These are phyloP conservation scores for Arthrobotrys musiformis DNA, from an alignment of 2,329 filamentous ascomycete species.

Conservation along the genomic window DNA sequence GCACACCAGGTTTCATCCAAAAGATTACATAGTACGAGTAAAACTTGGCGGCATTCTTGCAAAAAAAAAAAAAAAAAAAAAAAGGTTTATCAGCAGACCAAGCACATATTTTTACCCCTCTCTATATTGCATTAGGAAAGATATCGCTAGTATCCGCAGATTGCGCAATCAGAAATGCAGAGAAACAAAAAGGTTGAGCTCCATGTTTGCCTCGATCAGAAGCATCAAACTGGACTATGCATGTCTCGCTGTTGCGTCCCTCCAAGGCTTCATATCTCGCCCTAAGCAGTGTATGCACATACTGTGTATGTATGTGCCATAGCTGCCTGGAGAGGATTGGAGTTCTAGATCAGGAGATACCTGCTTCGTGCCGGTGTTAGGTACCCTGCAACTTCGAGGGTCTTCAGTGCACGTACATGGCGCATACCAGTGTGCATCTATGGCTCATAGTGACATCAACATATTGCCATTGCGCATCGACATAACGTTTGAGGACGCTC, in stretches of 20 bases:
- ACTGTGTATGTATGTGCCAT: background rate
- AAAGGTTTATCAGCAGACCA: slow-evolving; percentile 16
- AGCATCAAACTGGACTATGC: slow-evolving; percentile 2
- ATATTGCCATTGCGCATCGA: slow-evolving; percentile 23
- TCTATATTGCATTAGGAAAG: slow-evolving; percentile 13
- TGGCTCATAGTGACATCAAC: slow-evolving; percentile 22
- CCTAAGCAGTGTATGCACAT: background rate
- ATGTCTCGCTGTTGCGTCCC: background rate
- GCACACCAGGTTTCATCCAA: slow-evolving; percentile 42
- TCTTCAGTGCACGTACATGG: background rate
- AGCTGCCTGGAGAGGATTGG: slow-evolving; percentile 4
- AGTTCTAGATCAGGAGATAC: slow-evolving; percentile 32
- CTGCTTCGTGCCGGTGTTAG: background rate
- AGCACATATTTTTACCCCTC: slow-evolving; percentile 22
- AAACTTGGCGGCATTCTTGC: slow-evolving; percentile 19
- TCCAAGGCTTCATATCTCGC: background rate
- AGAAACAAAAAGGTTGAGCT: slow-evolving; percentile 8
- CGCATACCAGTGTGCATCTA: slow-evolving; percentile 16
- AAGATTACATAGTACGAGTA: slow-evolving; percentile 14
- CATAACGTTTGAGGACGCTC: slow-evolving; percentile 47
- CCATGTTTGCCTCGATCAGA: slow-evolving; percentile 3
- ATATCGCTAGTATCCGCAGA: slow-evolving; percentile 24
- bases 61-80: too few species aligned
- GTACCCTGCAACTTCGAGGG: background rate
- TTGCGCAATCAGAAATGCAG: slow-evolving; percentile 16